Evolutionary conservation across 768 basidiomycete genomes (phyloP).

Genomic region (Boletellus sp.): DNA sequence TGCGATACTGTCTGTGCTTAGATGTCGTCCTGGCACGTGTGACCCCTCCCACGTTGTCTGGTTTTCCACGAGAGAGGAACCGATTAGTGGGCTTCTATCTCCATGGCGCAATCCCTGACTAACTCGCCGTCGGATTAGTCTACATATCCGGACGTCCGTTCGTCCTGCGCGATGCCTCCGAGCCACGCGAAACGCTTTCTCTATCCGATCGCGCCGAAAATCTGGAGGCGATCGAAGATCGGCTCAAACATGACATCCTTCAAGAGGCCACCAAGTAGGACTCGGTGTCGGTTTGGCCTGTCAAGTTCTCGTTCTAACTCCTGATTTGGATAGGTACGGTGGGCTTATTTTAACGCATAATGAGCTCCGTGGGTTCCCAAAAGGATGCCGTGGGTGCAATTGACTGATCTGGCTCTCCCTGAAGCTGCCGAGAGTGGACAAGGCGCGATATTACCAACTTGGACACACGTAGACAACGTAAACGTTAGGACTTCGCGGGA

Average conservation of each 20-base stretch:
- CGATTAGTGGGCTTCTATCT: constrained; percentile 59
- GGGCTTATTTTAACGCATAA: constrained; percentile 92
- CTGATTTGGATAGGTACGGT: constrained; percentile 58
- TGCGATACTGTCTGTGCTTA: constrained; percentile 82
- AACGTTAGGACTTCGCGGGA: constrained; percentile 88
- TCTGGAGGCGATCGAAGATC: constrained; percentile 85
- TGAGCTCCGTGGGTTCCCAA: constrained; percentile 61
- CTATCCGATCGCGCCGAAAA: constrained; percentile 93
- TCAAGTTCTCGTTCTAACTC: constrained; percentile 5
- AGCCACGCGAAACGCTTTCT: constrained; percentile 73
- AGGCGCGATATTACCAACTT: constrained; percentile 84
- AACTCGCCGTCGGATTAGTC: constrained; percentile 35
- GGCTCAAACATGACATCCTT: constrained; percentile 88
- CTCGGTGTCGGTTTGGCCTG: neutral
- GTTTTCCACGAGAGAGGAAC: constrained; percentile 97
- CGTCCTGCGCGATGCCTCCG: constrained; percentile 82
- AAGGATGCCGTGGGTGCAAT: neutral
- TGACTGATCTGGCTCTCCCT: constrained; percentile 3
- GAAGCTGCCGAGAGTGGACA: constrained; percentile 58
- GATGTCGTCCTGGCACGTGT: constrained; percentile 61
- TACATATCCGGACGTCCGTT: constrained; percentile 92
- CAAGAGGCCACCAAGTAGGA: constrained; percentile 70
- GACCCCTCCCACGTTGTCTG: constrained; percentile 80
- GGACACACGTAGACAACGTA: constrained; percentile 82
- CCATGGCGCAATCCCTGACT: neutral